Conservation (phyloP, 371 early-diverging fungal genomes). For the Lichtheimia ramosa region DNA sequence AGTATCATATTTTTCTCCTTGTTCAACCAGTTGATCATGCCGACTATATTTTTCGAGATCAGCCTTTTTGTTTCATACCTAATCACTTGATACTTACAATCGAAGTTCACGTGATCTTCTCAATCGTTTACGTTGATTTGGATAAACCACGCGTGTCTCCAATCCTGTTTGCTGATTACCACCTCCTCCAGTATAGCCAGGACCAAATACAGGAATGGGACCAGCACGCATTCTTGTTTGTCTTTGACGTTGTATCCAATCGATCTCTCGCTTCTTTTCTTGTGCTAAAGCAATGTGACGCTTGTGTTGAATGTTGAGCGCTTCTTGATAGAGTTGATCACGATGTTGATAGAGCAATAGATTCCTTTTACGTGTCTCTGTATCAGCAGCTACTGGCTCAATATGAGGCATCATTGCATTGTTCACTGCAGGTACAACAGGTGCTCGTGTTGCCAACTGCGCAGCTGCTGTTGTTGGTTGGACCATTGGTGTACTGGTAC, state of each 20-base stretch:
- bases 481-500: no score
- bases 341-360: constrained; percentile 27
- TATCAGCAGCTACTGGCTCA: constrained; percentile 15
- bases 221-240: constrained; percentile 27
- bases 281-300: constrained; percentile 43
- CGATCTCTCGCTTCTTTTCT: constrained; percentile 42
- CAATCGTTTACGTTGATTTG: constrained; percentile 31
- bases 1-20: constrained; percentile 61
- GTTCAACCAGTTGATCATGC: constrained; percentile 57
- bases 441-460: background rate
- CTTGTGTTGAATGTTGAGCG: constrained; percentile 37
- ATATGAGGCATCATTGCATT: background rate
- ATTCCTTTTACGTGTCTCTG: constrained; percentile 19
- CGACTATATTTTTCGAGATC: constrained; percentile 11
- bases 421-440: constrained; percentile 10
- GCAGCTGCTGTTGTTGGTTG: background rate
- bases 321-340: constrained; percentile 39
- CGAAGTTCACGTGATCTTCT: constrained; percentile 25
- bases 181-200: constrained; percentile 39
- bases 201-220: constrained; percentile 31
- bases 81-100: constrained; percentile 25
- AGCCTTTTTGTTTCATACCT: no score
- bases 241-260: constrained; percentile 29
- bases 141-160: constrained; percentile 28
- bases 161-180: constrained; percentile 29